Conservation (phyloP, 148 eudicot species). For the Rhododendron vialii region DNA sequence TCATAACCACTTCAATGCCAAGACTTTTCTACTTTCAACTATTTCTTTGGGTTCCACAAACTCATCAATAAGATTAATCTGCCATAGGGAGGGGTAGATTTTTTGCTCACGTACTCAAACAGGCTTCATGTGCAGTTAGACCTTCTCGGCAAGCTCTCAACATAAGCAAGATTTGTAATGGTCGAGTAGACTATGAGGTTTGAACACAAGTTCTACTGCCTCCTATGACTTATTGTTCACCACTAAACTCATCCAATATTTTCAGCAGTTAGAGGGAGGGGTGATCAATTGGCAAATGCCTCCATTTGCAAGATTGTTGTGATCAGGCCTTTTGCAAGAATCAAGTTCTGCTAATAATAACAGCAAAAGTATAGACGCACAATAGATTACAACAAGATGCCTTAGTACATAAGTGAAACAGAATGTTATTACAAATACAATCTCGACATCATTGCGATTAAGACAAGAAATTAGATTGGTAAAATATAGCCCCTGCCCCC, state of each 20-base stretch:
- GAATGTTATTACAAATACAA: neutral
- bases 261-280: neutral
- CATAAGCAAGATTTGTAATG: neutral
- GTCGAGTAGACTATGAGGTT: neutral
- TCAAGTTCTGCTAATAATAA: neutral
- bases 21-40: neutral
- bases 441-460: neutral
- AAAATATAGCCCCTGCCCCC: neutral
- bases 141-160: neutral
- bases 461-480: neutral
- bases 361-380: neutral
- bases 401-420: neutral
- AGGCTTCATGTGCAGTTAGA: neutral
- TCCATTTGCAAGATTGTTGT: neutral
- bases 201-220: neutral
- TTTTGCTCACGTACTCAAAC: neutral
- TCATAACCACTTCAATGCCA: neutral
- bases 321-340: neutral
- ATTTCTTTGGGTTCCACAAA: neutral
- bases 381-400: neutral
- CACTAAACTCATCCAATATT: neutral
- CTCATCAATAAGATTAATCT: neutral
- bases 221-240: neutral
- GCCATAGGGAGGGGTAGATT: neutral
- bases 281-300: neutral